Evolutionary conservation across 2,329 filamentous ascomycete species (phyloP), one percentile per base, ranked within the genome.

Genomic region (Dactylellina haptotyla): DNA sequence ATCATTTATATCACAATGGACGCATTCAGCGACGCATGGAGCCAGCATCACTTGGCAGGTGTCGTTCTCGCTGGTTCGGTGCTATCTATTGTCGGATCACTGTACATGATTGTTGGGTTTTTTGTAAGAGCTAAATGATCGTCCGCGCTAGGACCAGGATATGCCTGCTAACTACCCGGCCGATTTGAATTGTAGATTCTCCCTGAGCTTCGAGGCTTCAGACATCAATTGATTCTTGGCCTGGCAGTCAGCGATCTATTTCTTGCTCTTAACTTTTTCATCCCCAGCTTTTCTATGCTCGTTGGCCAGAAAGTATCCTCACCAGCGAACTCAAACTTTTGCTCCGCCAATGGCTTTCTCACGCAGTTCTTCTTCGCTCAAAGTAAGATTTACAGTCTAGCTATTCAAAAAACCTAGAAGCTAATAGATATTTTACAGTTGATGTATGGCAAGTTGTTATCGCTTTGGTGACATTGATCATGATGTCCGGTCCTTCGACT

Each of bases 51-150:
- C 46, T 20, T 72, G 20, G 67, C 67, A 2, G 59, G 59, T 25
- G 67, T 72, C 14, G 59, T 72, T 14, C 51, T 72, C 5, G 53
- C 61, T 10, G 67, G 67, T 14, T 72, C 67, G 6, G 61, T 72
- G 3, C 14, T 72, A 26, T 72, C 67, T 16, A 72, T 72, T 50
- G 59, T 61, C 20, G 67, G 67, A 32, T 65, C 67, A 28, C 12
- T 72, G 4, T 72, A 72, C 23, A 72, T 72, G 67, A 72, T 72
- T 16, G 16, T 65, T 18, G 53, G 67, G 12, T 65, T 72, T 46
- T 8, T 72, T 9, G 67, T 72, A 65, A 54, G 67, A 58, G 6
- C 10, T 10, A 5, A 1, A 45, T 12, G 16, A 34, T 30, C 18
- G n/a, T 53, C 9, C 3, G 9, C 12, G 16, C 16, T 41, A 6